A percentile compares a stretch with the other conserved stretches of the same genome.
Conservation (phyloP, 441 rosid species). For the Eutrema salsugineum region DNA sequence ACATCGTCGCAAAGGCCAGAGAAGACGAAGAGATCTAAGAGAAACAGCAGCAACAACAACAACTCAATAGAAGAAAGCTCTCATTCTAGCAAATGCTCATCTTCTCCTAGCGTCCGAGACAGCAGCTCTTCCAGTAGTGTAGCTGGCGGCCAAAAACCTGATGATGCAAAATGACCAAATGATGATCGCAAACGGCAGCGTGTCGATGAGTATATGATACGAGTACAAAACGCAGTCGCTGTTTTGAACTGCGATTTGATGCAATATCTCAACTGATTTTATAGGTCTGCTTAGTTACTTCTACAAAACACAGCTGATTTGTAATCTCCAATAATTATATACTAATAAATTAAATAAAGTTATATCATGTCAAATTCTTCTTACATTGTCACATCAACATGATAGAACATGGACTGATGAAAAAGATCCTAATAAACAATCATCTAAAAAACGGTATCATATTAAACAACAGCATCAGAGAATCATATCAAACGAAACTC, state of each 20-base stretch:
- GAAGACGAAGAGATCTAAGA: constrained; percentile 38
- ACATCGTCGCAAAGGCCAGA: constrained; percentile 41
- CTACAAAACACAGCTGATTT: too few relatives aligned
- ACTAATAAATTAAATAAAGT: too few relatives aligned
- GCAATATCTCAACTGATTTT: too few relatives aligned
- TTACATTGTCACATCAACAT: too few relatives aligned
- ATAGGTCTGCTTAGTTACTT: not conserved
- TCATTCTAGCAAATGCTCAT: constrained; percentile 63
- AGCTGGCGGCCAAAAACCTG: constrained; percentile 47
- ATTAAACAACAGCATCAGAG: too few relatives aligned
- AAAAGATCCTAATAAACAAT: too few relatives aligned
- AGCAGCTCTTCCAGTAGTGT: constrained; percentile 71
- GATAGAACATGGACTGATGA: too few relatives aligned
- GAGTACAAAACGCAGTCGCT: not conserved
- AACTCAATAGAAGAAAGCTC: constrained; percentile 45
- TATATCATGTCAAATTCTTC: too few relatives aligned
- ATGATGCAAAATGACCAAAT: constrained; percentile 34
- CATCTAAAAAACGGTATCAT: too few relatives aligned
- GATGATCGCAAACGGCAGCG: not conserved
- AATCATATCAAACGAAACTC: too few relatives aligned
- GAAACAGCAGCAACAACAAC: constrained; percentile 48
- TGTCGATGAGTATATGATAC: not conserved
- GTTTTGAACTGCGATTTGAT: not conserved
- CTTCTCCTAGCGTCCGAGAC: constrained; percentile 63
- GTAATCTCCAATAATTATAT: too few relatives aligned